Conservation (phyloP, 2,329 filamentous ascomycete genomes). For the Xylariaceae sp. region DNA sequence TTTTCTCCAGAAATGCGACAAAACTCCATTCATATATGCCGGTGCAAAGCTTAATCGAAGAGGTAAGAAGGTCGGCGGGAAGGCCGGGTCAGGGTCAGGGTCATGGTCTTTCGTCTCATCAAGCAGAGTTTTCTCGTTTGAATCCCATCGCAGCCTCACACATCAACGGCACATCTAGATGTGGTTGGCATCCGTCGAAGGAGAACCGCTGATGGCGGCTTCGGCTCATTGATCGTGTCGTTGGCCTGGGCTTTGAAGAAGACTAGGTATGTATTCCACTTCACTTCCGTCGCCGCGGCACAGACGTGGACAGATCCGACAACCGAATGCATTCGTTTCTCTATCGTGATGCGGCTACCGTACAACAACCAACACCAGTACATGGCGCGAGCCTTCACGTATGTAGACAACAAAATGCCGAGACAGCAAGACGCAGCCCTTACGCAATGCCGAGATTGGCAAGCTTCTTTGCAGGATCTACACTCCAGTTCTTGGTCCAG, state of each 20-base stretch:
- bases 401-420: constrained; percentile 3
- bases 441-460: constrained; percentile 15
- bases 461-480: constrained; percentile 15
- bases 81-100: background rate
- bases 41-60: background rate
- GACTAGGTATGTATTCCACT: background rate
- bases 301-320: background rate
- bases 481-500: constrained; percentile 33
- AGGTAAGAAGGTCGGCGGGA: background rate
- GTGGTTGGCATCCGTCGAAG: no score
- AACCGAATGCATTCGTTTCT: background rate
- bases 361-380: constrained; percentile 9
- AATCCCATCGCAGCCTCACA: background rate
- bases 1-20: background rate
- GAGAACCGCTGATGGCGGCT: no score
- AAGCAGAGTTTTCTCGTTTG: background rate
- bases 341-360: no score
- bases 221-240: background rate
- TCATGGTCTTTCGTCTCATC: background rate
- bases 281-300: background rate
- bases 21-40: constrained; percentile 4
- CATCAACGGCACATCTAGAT: no score
- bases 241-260: background rate
- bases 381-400: constrained; percentile 1
- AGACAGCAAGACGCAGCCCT: background rate